Evolutionary conservation across 805 yeast species (phyloP).

Genomic region (Suhomyces sp.): DNA sequence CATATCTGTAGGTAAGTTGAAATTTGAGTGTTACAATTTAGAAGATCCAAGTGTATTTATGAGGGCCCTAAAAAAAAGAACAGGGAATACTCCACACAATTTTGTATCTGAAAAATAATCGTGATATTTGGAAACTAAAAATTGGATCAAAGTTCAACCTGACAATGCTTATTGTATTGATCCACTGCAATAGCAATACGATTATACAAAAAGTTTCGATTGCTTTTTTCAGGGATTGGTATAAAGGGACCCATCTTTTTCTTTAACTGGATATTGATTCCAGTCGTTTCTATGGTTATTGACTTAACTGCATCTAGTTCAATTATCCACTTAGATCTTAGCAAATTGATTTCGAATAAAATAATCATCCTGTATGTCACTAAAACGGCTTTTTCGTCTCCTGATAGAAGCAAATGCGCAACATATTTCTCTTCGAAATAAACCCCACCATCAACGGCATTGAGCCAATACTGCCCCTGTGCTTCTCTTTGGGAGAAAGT

Average conservation of each 20-base stretch:
- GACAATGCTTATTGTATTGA: slow-evolving; percentile 71
- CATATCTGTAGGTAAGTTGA: slow-evolving; percentile 37
- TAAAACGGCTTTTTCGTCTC: slow-evolving; percentile 72
- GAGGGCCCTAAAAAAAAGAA: slow-evolving; percentile 43
- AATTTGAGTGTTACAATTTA: slow-evolving; percentile 52
- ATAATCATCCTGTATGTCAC: slow-evolving; percentile 71
- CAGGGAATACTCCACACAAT: slow-evolving; percentile 31
- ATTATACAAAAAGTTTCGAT: slow-evolving; percentile 64
- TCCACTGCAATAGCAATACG: slow-evolving; percentile 78
- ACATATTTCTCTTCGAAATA: slow-evolving; percentile 71
- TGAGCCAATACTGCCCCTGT: slow-evolving; percentile 92
- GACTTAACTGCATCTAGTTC: slow-evolving; percentile 62
- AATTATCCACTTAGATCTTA: slow-evolving; percentile 71
- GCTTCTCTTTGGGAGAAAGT: slow-evolving; percentile 80
- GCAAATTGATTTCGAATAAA: slow-evolving; percentile 58
- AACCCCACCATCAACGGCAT: slow-evolving; percentile 76
- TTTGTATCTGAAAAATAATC: slow-evolving; percentile 6
- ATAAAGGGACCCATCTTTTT: slow-evolving; percentile 58
- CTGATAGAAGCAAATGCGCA: slow-evolving; percentile 82
- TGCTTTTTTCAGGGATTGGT: slow-evolving; percentile 68
- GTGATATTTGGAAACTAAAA: slow-evolving; percentile 11
- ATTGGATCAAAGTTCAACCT: slow-evolving; percentile 35
- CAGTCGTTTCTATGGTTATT: slow-evolving; percentile 74
- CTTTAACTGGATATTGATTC: slow-evolving; percentile 65
- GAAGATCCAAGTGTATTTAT: slow-evolving; percentile 49